A percentile compares a stretch with the other conserved stretches of the same genome.
Conservation (phyloP, 2,329 filamentous ascomycete genomes). For the Cytospora chrysosperma region DNA sequence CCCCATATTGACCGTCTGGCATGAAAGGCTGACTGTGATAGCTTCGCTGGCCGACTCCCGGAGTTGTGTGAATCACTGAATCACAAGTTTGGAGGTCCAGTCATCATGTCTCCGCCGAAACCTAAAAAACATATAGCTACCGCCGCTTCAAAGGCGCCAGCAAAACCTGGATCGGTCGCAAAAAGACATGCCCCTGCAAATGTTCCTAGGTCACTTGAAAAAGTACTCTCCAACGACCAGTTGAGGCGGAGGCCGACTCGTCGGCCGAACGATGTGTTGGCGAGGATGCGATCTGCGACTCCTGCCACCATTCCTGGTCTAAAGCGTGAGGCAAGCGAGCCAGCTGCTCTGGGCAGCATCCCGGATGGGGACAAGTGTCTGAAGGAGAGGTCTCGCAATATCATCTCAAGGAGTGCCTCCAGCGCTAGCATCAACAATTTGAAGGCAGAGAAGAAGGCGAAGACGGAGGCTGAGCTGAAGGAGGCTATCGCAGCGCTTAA, state of each 20-base stretch:
- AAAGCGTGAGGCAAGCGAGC: conserved; percentile 69
- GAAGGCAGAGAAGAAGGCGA: conserved; percentile 64
- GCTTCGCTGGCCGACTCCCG: conserved; percentile 74
- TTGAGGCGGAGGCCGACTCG: conserved; percentile 55
- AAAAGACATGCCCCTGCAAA: conserved; percentile 47
- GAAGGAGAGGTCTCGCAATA: conserved; percentile 44
- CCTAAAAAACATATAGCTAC: conserved; percentile 46
- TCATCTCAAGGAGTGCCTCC: conserved; percentile 44
- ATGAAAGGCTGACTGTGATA: conserved; percentile 32
- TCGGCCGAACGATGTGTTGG: conserved; percentile 58
- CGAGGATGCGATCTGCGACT: conserved; percentile 67
- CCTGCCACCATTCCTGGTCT: conserved; percentile 58
- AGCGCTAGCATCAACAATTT: conserved; percentile 52
- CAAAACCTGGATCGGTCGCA: conserved; percentile 51
- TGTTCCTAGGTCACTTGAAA: conserved; percentile 55
- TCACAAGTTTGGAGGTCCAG: conserved; percentile 72
- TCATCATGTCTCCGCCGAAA: conserved; percentile 55
- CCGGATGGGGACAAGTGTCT: conserved; percentile 43
- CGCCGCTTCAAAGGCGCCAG: conserved; percentile 41
- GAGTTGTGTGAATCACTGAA: conserved; percentile 69
- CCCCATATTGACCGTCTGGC: no score
- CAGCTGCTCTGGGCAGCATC: conserved; percentile 49
- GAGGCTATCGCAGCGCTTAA: conserved; percentile 72
- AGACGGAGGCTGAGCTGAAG: conserved; percentile 67
- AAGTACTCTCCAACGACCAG: conserved; percentile 61